phyloP scores from a whole-genome alignment of 2,329 filamentous ascomycete genomes.

The Neocucurbitaria cava region DNA sequence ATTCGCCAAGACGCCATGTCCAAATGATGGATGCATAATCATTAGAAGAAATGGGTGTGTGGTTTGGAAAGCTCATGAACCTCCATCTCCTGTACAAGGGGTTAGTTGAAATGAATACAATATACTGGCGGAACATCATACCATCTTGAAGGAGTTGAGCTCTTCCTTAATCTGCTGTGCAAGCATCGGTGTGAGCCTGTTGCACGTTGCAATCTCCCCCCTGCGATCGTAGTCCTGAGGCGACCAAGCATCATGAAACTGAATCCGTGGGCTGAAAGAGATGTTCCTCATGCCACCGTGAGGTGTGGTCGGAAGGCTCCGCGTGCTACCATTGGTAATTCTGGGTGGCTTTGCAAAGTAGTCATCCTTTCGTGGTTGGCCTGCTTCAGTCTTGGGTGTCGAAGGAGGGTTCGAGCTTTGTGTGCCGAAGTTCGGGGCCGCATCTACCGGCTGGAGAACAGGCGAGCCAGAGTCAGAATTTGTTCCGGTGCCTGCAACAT shows the following conservation, averaged over 20 bases:
- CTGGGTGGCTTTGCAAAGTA: constrained; percentile 85
- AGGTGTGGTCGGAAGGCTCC: constrained; percentile 82
- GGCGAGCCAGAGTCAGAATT: constrained; percentile 74
- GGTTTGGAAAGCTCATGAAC: constrained; percentile 99
- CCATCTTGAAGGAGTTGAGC: constrained; percentile 99
- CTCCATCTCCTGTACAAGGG: constrained; percentile 86
- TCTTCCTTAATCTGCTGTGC: constrained; percentile 99
- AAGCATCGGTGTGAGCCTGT: constrained; percentile 93
- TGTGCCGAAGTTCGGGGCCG: constrained; percentile 72
- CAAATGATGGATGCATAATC: constrained; percentile 51
- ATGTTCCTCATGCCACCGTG: constrained; percentile 68
- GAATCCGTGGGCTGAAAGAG: constrained; percentile 86
- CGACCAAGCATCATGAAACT: constrained; percentile 97
- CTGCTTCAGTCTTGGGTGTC: constrained; percentile 78
- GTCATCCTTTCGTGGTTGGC: constrained; percentile 68
- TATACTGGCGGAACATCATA: constrained; percentile 53
- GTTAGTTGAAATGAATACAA: constrained; percentile 48
- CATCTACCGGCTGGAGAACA: constrained; percentile 67
- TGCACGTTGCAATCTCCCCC: constrained; percentile 96
- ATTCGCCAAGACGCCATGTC: constrained; percentile 53
- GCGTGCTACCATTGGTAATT: constrained; percentile 72
- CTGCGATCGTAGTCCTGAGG: constrained; percentile 94
- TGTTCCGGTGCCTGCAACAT: constrained; percentile 51
- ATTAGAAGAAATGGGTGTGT: constrained; percentile 99
- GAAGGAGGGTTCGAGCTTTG: constrained; percentile 86